These are phyloP conservation scores for Xerocomus brunneocitrinus DNA, from an alignment of 768 basidiomycete species.

Conservation along the genomic window DNA sequence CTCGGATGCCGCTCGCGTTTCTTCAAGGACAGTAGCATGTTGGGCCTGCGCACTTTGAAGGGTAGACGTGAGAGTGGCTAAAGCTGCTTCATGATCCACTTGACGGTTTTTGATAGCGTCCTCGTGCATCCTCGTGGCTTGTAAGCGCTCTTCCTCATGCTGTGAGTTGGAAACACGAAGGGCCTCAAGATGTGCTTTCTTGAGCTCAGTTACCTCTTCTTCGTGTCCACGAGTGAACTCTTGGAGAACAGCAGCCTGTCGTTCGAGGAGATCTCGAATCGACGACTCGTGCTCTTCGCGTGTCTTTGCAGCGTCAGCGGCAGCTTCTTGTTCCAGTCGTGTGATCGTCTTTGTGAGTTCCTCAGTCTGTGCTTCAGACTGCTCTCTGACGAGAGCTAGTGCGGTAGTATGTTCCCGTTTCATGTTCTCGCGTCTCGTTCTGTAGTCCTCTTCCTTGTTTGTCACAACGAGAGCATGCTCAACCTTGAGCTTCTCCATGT, in stretches of 20 bases:
- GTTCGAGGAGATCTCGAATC: constrained; percentile 45
- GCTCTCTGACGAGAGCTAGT: constrained; percentile 27
- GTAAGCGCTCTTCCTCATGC: constrained; percentile 34
- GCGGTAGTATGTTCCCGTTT: constrained; percentile 34
- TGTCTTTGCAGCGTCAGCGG: constrained; percentile 33
- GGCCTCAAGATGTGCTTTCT: constrained; percentile 42
- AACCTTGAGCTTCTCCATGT: constrained; percentile 59
- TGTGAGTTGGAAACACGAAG: constrained; percentile 30
- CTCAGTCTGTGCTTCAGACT: constrained; percentile 47
- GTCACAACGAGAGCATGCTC: constrained; percentile 55
- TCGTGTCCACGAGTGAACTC: constrained; percentile 55
- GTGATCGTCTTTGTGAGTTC: constrained; percentile 53
- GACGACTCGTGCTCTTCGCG: constrained; percentile 48
- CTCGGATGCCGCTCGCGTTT: constrained; percentile 30
- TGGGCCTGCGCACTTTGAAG: constrained; percentile 36
- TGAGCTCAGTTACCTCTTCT: constrained; percentile 47
- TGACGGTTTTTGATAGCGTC: constrained; percentile 38
- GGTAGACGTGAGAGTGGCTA: constrained; percentile 38
- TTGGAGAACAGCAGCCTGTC: constrained; percentile 50
- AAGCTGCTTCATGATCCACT: constrained; percentile 45
- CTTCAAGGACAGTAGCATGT: constrained; percentile 36
- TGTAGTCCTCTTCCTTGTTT: constrained; percentile 58
- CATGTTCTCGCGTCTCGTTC: constrained; percentile 30
- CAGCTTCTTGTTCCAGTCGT: constrained; percentile 47
- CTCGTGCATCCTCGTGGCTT: constrained; percentile 39